Conservation (phyloP, 2,329 filamentous ascomycete genomes). For the Fusarium torulosum region DNA sequence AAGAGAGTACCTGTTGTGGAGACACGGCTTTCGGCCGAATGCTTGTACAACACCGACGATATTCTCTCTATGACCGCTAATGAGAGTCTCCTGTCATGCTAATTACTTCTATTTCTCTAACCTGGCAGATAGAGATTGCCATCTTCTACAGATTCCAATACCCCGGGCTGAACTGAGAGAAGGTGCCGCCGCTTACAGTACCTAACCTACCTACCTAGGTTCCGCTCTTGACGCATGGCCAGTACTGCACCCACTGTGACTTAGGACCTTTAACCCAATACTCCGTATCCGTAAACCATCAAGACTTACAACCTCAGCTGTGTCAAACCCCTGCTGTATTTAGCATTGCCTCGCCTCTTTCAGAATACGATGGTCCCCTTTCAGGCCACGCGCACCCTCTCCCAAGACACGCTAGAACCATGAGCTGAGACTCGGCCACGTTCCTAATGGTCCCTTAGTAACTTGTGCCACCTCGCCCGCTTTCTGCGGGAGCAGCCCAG, state of each 20-base stretch:
- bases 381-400: conserved; percentile 20
- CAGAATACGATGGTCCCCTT: conserved; percentile 16
- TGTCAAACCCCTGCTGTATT: background rate
- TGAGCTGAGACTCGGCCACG: conserved; percentile 37
- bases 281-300: too few relatives aligned
- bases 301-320: background rate
- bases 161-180: too few relatives aligned
- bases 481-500: conserved; percentile 22
- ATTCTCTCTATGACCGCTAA: too few relatives aligned
- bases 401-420: conserved; percentile 26
- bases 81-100: too few relatives aligned
- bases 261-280: too few relatives aligned
- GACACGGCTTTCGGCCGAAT: conserved; percentile 5
- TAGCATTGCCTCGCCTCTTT: background rate
- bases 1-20: conserved; percentile 29
- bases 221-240: too few relatives aligned
- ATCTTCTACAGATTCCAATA: background rate
- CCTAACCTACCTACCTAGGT: too few relatives aligned
- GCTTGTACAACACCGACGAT: background rate
- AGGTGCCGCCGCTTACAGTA: too few relatives aligned
- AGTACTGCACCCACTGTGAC: too few relatives aligned
- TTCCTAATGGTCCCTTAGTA: conserved; percentile 25
- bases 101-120: too few relatives aligned
- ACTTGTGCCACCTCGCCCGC: conserved; percentile 37
- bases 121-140: too few relatives aligned